phyloP scores from a whole-genome alignment of 768 basidiomycete species.

The Hypsizygus marmoreus region DNA sequence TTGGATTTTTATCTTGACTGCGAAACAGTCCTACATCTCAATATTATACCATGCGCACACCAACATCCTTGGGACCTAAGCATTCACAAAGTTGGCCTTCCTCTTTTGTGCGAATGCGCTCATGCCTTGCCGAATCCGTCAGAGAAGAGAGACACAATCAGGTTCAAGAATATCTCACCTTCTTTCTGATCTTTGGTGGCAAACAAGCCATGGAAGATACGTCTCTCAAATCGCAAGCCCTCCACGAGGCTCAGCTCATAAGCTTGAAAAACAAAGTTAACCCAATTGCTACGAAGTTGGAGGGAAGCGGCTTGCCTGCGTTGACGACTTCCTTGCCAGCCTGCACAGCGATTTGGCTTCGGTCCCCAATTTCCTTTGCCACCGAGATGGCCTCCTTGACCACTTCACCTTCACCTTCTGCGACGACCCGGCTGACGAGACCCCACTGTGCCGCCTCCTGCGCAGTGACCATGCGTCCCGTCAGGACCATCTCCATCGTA shows the following conservation, averaged over 20 bases:
- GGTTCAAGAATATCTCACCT: slow-evolving; percentile 49
- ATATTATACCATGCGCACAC: neutral
- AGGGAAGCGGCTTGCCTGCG: slow-evolving; percentile 52
- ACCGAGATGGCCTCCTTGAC: slow-evolving; percentile 85
- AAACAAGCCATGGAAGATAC: slow-evolving; percentile 89
- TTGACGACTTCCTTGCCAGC: slow-evolving; percentile 95
- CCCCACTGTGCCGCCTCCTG: slow-evolving; percentile 88
- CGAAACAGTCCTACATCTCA: neutral
- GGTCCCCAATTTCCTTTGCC: slow-evolving; percentile 76
- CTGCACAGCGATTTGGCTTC: slow-evolving; percentile 80
- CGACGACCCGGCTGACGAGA: slow-evolving; percentile 79
- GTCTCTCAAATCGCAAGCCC: slow-evolving; percentile 84
- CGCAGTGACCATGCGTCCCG: slow-evolving; percentile 80
- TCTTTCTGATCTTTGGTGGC: slow-evolving; percentile 96
- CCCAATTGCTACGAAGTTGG: slow-evolving; percentile 1
- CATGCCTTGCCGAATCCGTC: slow-evolving; percentile 68
- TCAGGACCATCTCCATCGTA: slow-evolving; percentile 92
- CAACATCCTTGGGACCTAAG: slow-evolving; percentile 3
- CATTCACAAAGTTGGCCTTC: slow-evolving; percentile 77
- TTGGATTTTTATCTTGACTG: neutral
- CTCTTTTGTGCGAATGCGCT: slow-evolving; percentile 92
- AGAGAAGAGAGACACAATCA: slow-evolving; percentile 8
- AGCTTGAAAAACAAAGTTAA: slow-evolving; percentile 42
- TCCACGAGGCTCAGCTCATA: slow-evolving; percentile 80
- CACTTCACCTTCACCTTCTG: slow-evolving; percentile 74